A percentile compares a stretch with the other conserved stretches of the same genome.
Conservation (phyloP, 768 basidiomycete genomes). For the Lanmaoa rubissima region DNA sequence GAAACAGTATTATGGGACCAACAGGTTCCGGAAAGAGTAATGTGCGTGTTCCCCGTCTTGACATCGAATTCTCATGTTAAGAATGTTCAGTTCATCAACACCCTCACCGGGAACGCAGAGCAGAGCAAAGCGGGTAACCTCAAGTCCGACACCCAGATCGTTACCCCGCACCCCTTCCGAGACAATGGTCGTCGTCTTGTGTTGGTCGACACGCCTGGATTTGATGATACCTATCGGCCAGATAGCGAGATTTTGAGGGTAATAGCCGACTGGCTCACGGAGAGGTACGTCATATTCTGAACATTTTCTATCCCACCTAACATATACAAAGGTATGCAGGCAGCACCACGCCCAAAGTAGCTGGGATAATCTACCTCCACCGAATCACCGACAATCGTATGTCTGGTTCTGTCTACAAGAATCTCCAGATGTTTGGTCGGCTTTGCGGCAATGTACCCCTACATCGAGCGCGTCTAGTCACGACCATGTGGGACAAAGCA, state of each 20-base stretch:
- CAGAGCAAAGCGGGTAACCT: not conserved
- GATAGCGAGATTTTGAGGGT: slow-evolving; percentile 9
- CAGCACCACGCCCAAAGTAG: slow-evolving; percentile 6
- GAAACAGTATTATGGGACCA: slow-evolving; percentile 22
- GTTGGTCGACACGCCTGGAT: slow-evolving; percentile 21
- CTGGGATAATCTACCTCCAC: slow-evolving; percentile 36
- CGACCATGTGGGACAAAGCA: slow-evolving; percentile 38
- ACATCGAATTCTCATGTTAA: not conserved
- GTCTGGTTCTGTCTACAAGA: slow-evolving; percentile 28
- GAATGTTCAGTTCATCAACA: slow-evolving; percentile 13
- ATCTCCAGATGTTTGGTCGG: slow-evolving; percentile 33
- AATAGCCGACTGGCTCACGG: slow-evolving; percentile 19
- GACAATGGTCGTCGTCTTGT: not conserved
- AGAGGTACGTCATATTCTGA: slow-evolving; percentile 10
- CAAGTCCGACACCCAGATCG: slow-evolving; percentile 7
- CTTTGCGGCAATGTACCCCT: slow-evolving; percentile 35
- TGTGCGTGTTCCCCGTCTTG: slow-evolving; percentile 5
- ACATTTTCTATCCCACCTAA: not conserved
- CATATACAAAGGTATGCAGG: slow-evolving; percentile 5
- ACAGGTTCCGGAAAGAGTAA: slow-evolving; percentile 27
- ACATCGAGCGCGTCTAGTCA: slow-evolving; percentile 34
- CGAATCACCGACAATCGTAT: slow-evolving; percentile 37
- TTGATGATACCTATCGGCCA: slow-evolving; percentile 20
- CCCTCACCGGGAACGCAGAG: slow-evolving; percentile 4
- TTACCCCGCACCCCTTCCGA: slow-evolving; percentile 1